Conservation (phyloP, 305 asterid genomes). For the Solanum hybrid region DNA sequence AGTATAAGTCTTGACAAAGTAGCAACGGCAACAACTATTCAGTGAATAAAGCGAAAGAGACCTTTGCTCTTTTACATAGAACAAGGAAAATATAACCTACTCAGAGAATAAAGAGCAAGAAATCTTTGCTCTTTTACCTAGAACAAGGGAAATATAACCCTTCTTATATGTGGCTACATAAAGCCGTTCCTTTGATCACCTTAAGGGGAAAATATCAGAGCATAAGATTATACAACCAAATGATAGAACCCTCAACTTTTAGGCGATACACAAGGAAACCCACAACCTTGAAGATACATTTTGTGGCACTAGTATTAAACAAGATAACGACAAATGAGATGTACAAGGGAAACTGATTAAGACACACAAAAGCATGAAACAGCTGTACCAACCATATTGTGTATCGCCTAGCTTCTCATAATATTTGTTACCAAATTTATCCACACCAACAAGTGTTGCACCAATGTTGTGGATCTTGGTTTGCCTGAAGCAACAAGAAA, state of each 20-base stretch:
- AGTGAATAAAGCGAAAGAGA: neutral
- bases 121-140: neutral
- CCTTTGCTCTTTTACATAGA: neutral
- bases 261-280: neutral
- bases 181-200: neutral
- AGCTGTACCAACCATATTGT: slow-evolving; percentile 60
- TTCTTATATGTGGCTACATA: neutral
- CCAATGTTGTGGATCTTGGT: slow-evolving; percentile 94
- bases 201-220: neutral
- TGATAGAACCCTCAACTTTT: neutral
- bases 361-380: slow-evolving; percentile 1
- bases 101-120: neutral
- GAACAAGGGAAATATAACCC: neutral
- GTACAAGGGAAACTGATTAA: neutral
- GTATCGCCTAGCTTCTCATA: slow-evolving; percentile 78
- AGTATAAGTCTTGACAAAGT: neutral
- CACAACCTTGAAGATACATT: neutral
- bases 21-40: neutral
- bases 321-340: neutral
- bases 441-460: slow-evolving; percentile 78
- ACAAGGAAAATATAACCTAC: neutral
- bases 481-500: slow-evolving; percentile 41
- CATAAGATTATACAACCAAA: neutral
- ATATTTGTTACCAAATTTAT: slow-evolving; percentile 91
- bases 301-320: neutral